Conservation (phyloP, 352 stramenopile species). For the Phytophthora idaei region DNA sequence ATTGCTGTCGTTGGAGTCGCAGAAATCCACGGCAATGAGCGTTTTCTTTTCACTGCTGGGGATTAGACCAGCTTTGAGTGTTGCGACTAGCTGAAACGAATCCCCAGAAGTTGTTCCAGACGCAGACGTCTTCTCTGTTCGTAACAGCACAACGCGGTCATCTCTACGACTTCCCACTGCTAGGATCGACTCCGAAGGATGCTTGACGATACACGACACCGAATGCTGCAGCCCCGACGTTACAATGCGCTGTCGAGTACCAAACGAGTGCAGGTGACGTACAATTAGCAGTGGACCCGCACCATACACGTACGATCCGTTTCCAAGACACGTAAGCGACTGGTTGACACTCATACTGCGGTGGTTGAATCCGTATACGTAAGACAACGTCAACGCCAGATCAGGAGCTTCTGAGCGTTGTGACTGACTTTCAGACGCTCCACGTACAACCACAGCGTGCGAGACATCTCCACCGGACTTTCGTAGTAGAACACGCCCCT, state of each 20-base stretch:
- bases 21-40: slow-evolving; percentile 41
- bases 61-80: slow-evolving; percentile 24
- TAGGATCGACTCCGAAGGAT: slow-evolving; percentile 47
- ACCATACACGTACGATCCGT: slow-evolving; percentile 47
- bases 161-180: slow-evolving; percentile 51
- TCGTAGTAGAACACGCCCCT: slow-evolving; percentile 8
- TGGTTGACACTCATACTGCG: slow-evolving; percentile 48
- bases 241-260: slow-evolving; percentile 36
- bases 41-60: slow-evolving; percentile 7
- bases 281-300: slow-evolving; percentile 52
- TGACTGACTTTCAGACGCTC: not conserved
- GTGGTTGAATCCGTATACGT: slow-evolving; percentile 62
- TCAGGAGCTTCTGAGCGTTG: slow-evolving; percentile 57
- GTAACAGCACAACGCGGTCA: slow-evolving; percentile 36
- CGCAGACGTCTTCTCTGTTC: slow-evolving; percentile 28
- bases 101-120: slow-evolving; percentile 8
- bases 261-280: slow-evolving; percentile 43
- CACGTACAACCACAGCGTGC: slow-evolving; percentile 11
- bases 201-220: slow-evolving; percentile 57
- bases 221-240: slow-evolving; percentile 50
- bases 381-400: slow-evolving; percentile 56
- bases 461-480: slow-evolving; percentile 8
- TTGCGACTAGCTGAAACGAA: slow-evolving; percentile 38
- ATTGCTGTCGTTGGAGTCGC: slow-evolving; percentile 19
- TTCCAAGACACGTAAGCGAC: slow-evolving; percentile 37